Base-by-base conservation (phyloP, 306 rosid species). In the Carpinus viminea region DNA sequence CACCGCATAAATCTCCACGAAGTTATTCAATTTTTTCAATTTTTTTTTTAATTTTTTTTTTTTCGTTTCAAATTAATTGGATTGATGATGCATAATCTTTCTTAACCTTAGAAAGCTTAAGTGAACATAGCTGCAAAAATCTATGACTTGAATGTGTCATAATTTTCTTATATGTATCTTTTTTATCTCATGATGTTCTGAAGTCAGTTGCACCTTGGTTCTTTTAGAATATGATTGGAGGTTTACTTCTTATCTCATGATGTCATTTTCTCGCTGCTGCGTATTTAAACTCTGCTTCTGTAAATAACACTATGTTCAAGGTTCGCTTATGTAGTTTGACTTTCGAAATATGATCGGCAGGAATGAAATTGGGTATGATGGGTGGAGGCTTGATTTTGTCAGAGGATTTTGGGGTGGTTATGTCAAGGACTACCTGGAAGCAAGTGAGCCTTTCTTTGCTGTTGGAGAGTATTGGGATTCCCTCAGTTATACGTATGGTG, bases 351-450 rank as follows among this genome's bases (percentile, higher is more conserved):
- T 84, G 79, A 61, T 52, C 12, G 61, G 74, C 92, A 95, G 99
- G 91, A 15, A 93, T 34, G 99, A 96, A 82, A 90, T 96, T 53
- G 99, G 99, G 72, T 96, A 90, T 74, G 98, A 91, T 76, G 99
- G 99, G 68, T 96, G 99, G 99, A 88, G 99, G 88, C 99, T 96
- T 80, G 99, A 96, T 90, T 96, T 91, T 88, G 97, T 72, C 31
- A 87, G 97, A 84, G 99, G 99, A 70, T 96, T 96, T 87, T 96
- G 99, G 99, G 99, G 99, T 76, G 99, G 99, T 76, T 96, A 96
- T 82, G 92, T 96, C 60, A 93, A 89, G 88, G 97, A 96, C 84
- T 96, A 96, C 86, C 28, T 96, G 52, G 91, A 91, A 38, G 89
- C 96, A 76, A 96, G 73, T 65, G 88, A 89, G 79, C 99, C 99